A percentile compares a stretch with the other conserved stretches of the same genome.
Evolutionary conservation across 169 alveolate species (phyloP).

Genomic region (Cryptosporidium meleagridis): DNA sequence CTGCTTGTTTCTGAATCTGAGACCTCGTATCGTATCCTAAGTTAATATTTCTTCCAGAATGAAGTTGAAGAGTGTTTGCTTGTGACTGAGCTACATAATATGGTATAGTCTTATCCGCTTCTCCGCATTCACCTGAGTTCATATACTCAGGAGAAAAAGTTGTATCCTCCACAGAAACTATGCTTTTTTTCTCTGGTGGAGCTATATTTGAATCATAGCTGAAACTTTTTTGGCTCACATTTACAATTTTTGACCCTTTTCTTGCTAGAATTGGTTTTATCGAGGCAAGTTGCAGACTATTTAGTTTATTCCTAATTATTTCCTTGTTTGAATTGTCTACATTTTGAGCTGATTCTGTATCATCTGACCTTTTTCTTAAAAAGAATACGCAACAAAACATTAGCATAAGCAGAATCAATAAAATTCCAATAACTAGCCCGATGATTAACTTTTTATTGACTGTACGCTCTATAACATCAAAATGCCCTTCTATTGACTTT

Average conservation of each 20-base stretch:
- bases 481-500: not conserved
- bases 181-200: constrained; percentile 29
- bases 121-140: constrained; percentile 16
- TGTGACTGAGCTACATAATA: constrained; percentile 71
- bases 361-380: constrained; percentile 2
- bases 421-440: not conserved
- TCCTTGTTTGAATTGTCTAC: constrained; percentile 8
- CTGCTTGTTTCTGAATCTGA: not conserved
- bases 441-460: not conserved
- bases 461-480: not conserved
- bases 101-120: constrained; percentile 2
- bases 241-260: constrained; percentile 39
- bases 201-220: constrained; percentile 21
- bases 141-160: constrained; percentile 53
- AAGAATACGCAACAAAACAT: constrained; percentile 11
- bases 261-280: constrained; percentile 48
- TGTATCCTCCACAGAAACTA: constrained; percentile 63
- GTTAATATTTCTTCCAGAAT: constrained; percentile 27
- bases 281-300: constrained; percentile 24
- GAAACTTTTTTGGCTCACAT: constrained; percentile 2
- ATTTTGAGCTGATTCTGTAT: not conserved
- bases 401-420: not conserved
- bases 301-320: not conserved
- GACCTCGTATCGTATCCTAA: constrained; percentile 26
- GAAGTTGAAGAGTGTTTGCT: constrained; percentile 60